phyloP scores from a whole-genome alignment of 768 basidiomycete genomes.

The Neoboletus brunneissimus region DNA sequence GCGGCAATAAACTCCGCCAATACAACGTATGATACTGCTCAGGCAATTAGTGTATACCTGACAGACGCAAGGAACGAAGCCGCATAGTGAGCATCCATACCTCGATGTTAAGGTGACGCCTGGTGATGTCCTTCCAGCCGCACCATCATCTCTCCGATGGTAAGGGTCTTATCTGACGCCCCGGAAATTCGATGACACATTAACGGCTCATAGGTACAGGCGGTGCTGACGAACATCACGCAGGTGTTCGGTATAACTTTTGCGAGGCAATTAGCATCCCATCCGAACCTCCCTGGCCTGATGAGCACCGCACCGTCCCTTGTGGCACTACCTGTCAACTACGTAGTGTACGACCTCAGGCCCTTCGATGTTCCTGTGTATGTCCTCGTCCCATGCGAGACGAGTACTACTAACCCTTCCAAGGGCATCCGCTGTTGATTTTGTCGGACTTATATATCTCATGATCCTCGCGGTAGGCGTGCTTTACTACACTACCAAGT shows the following conservation, averaged over 20 bases:
- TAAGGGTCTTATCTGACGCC: neutral
- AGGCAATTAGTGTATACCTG: constrained; percentile 47
- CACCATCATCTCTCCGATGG: constrained; percentile 12
- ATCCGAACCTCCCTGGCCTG: constrained; percentile 34
- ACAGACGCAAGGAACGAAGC: constrained; percentile 56
- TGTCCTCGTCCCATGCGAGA: constrained; percentile 16
- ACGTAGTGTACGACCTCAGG: constrained; percentile 45
- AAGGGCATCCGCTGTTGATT: constrained; percentile 53
- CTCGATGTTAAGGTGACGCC: neutral
- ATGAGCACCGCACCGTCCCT: constrained; percentile 48
- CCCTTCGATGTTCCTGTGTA: constrained; percentile 63
- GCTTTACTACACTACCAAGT: neutral
- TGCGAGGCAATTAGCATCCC: constrained; percentile 26
- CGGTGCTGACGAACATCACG: constrained; percentile 39
- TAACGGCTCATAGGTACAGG: constrained; percentile 19
- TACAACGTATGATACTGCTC: constrained; percentile 44
- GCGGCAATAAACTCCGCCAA: constrained; percentile 40
- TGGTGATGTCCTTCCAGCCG: constrained; percentile 18
- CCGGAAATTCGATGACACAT: neutral
- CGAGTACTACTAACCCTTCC: neutral
- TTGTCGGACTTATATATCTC: constrained; percentile 53
- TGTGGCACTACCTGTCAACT: constrained; percentile 47
- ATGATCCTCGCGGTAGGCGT: constrained; percentile 31
- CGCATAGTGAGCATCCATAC: constrained; percentile 45
- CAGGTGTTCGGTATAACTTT: constrained; percentile 35